These are phyloP conservation scores for Cercospora beticola DNA, from an alignment of 2,329 filamentous ascomycete genomes.

Conservation along the genomic window DNA sequence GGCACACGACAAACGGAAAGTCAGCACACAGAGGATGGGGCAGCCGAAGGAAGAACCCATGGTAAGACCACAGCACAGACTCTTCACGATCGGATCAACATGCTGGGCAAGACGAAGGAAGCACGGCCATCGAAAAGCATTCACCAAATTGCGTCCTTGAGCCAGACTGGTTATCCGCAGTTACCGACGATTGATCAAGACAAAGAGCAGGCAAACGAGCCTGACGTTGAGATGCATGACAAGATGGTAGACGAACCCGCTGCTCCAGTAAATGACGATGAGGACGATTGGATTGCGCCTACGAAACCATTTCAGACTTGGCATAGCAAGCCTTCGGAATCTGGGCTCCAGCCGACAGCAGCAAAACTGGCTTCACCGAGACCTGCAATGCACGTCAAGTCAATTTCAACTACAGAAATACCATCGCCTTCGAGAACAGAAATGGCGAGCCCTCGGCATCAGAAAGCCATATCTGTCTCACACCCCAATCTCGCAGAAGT, in stretches of 20 bases:
- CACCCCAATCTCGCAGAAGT: conserved; percentile 42
- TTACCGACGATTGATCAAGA: conserved; percentile 34
- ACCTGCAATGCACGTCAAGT: conserved; percentile 38
- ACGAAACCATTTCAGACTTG: conserved; percentile 27
- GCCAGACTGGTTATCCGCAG: conserved; percentile 45
- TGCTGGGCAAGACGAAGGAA: conserved; percentile 59
- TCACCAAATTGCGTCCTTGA: conserved; percentile 30
- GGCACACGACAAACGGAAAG: conserved; percentile 63
- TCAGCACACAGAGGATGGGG: conserved; percentile 57
- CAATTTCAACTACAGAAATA: conserved; percentile 37
- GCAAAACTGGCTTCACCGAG: conserved; percentile 41
- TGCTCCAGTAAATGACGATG: conserved; percentile 46
- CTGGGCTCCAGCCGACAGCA: conserved; percentile 14
- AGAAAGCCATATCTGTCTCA: conserved; percentile 56
- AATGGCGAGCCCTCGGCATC: conserved; percentile 45
- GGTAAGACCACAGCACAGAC: conserved; percentile 92
- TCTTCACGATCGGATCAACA: conserved; percentile 87
- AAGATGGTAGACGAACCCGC: conserved; percentile 23
- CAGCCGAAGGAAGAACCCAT: conserved; percentile 55
- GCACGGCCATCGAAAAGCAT: conserved; percentile 45
- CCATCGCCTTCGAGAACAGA: conserved; percentile 49
- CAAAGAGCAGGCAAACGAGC: conserved; percentile 14
- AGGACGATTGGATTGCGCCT: conserved; percentile 61
- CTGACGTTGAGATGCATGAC: conserved; percentile 9
- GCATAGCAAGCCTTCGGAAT: conserved; percentile 16